Percentiles rank a stretch among this genome's conserved stretches.
Evolutionary conservation across 768 basidiomycete species (phyloP).

Genomic region (Boletus tylopilopsis): DNA sequence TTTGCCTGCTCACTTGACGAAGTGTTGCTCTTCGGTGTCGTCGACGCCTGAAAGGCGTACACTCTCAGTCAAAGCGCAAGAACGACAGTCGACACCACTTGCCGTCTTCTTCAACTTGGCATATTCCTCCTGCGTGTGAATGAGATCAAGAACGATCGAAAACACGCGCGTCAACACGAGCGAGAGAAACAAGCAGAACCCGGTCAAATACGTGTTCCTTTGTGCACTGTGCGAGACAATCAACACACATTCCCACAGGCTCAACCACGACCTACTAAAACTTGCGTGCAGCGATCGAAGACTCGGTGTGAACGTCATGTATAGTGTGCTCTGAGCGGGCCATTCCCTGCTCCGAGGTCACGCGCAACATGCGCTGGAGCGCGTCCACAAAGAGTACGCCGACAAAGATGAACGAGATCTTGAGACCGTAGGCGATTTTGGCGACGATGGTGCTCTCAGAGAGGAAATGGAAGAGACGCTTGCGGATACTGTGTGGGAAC

Average conservation of each 20-base stretch:
- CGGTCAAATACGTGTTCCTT: slow-evolving; percentile 89
- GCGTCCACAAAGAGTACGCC: slow-evolving; percentile 88
- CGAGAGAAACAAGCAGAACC: slow-evolving; percentile 93
- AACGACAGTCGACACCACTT: background rate
- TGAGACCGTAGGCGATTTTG: slow-evolving; percentile 86
- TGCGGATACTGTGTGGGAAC: slow-evolving; percentile 72
- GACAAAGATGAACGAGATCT: slow-evolving; percentile 94
- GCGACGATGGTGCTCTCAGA: slow-evolving; percentile 68
- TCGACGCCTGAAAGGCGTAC: slow-evolving; percentile 32
- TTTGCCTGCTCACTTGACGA: slow-evolving; percentile 22
- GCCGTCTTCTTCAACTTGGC: slow-evolving; percentile 71
- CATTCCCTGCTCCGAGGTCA: slow-evolving; percentile 65
- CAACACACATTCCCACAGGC: background rate
- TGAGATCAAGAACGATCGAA: slow-evolving; percentile 87
- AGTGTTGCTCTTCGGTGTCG: slow-evolving; percentile 29
- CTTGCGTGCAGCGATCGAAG: slow-evolving; percentile 86
- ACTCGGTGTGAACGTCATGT: slow-evolving; percentile 71
- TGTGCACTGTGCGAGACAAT: slow-evolving; percentile 53
- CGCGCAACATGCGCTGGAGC: slow-evolving; percentile 86
- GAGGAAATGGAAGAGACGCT: slow-evolving; percentile 68
- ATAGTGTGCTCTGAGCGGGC: slow-evolving; percentile 54
- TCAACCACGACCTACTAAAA: slow-evolving; percentile 65
- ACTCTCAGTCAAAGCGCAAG: no score
- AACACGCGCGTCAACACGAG: slow-evolving; percentile 92
- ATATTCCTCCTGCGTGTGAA: slow-evolving; percentile 86